phyloP scores from a whole-genome alignment of 2,329 filamentous ascomycete genomes.

The Chalara sp. region DNA sequence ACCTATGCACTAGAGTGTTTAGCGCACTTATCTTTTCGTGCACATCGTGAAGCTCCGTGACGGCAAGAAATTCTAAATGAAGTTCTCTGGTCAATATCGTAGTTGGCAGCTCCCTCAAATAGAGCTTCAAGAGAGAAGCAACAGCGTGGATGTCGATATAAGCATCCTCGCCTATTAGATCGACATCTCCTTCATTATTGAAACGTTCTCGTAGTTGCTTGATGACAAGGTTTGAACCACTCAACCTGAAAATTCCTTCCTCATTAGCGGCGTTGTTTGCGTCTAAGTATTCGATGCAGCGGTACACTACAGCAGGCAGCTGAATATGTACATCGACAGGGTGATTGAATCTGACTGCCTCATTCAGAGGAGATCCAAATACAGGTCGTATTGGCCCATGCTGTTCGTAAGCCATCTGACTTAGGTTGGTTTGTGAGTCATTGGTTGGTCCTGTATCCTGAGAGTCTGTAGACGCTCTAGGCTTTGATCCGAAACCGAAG shows the following conservation, averaged over 20 bases:
- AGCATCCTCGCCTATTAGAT: constrained; percentile 72
- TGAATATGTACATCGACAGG: constrained; percentile 67
- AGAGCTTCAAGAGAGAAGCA: constrained; percentile 87
- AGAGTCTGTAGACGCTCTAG: constrained; percentile 50
- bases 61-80: constrained; percentile 79
- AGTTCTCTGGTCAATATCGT: constrained; percentile 88
- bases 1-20: constrained; percentile 68
- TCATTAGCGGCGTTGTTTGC: constrained; percentile 74
- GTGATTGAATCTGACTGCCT: constrained; percentile 76
- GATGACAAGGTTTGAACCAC: constrained; percentile 93
- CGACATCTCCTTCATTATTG: constrained; percentile 86
- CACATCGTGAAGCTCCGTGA: constrained; percentile 71
- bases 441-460: constrained; percentile 46
- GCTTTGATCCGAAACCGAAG: constrained; percentile 61
- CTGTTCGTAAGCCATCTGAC: constrained; percentile 34
- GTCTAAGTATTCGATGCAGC: constrained; percentile 89
- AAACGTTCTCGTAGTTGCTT: constrained; percentile 87
- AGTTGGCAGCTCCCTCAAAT: constrained; percentile 83
- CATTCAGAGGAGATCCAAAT: constrained; percentile 78
- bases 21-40: constrained; percentile 71
- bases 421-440: constrained; percentile 37
- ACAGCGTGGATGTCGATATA: constrained; percentile 96
- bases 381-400: constrained; percentile 58
- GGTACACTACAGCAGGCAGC: constrained; percentile 87
- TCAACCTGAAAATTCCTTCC: constrained; percentile 94